Evolutionary conservation across 2,329 filamentous ascomycete species (phyloP).

Genomic region (Albophoma yamanashiensis): DNA sequence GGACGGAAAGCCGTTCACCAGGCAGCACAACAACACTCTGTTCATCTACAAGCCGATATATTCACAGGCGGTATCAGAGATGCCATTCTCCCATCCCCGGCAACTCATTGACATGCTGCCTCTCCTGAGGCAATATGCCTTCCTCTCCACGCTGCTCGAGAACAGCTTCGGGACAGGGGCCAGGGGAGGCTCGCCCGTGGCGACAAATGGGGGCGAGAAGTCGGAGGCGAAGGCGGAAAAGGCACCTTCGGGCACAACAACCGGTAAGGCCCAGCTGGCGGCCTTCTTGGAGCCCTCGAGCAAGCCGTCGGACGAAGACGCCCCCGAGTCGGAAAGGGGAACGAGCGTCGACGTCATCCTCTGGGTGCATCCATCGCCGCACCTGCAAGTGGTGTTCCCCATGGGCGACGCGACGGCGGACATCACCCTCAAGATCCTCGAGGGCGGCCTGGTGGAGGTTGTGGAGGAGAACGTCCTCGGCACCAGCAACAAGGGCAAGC

Average conservation of each 20-base stretch:
- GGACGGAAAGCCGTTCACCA: conserved; percentile 17
- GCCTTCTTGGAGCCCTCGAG: conserved; percentile 15
- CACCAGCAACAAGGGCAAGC: conserved; percentile 10
- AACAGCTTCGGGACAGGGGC: conserved; percentile 43
- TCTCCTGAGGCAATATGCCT: conserved; percentile 63
- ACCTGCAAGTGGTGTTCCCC: conserved; percentile 43
- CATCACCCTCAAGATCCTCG: conserved; percentile 46
- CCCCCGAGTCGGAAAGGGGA: conserved; percentile 3
- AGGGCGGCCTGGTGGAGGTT: conserved; percentile 48
- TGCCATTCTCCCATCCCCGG: conserved; percentile 69
- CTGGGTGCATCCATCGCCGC: conserved; percentile 36
- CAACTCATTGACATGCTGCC: conserved; percentile 69
- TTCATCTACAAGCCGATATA: conserved; percentile 65
- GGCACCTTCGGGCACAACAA: conserved; percentile 9
- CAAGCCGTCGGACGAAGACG: background rate
- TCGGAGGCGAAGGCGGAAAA: background rate
- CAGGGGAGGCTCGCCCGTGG: conserved; percentile 6
- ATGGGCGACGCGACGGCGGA: conserved; percentile 37
- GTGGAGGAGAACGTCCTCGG: conserved; percentile 41
- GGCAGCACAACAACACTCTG: conserved; percentile 47
- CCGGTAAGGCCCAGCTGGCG: conserved; percentile 20
- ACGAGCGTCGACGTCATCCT: conserved; percentile 42
- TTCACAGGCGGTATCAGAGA: conserved; percentile 51
- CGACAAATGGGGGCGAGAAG: background rate
- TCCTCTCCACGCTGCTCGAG: conserved; percentile 53